These are phyloP conservation scores for Naganishia sp. DNA, from an alignment of 1,284 basidiomycete genomes.

Conservation along the genomic window DNA sequence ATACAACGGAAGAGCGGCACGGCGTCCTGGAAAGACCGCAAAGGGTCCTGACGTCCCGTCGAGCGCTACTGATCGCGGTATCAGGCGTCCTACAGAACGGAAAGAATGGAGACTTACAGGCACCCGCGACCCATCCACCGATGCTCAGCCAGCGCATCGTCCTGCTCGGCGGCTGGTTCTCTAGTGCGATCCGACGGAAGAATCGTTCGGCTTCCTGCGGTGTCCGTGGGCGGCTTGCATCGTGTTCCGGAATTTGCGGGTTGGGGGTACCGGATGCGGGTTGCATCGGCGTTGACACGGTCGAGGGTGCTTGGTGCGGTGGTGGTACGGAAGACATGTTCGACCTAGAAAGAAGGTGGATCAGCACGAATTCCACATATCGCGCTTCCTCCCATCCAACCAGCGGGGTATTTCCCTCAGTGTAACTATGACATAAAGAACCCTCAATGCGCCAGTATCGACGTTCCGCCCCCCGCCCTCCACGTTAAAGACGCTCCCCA, in stretches of 20 bases:
- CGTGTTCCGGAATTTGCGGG: conserved; percentile 1
- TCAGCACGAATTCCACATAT: conserved; percentile 6
- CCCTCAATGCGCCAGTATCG: conserved; percentile 34
- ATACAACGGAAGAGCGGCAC: conserved; percentile 18
- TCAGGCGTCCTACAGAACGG: conserved; percentile 7
- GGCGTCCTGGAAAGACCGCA: neutral
- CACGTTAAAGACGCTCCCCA: conserved; percentile 20
- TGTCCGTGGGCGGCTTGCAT: conserved; percentile 34
- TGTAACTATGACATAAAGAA: conserved; percentile 36
- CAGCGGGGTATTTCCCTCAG: conserved; percentile 29
- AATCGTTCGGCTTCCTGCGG: conserved; percentile 41
- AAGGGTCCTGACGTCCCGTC: conserved; percentile 1
- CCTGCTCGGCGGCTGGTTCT: conserved; percentile 38
- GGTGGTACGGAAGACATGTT: conserved; percentile 8
- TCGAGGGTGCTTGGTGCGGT: neutral
- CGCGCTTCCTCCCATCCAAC: neutral
- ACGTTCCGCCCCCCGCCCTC: conserved; percentile 30
- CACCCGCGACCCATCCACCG: conserved; percentile 44
- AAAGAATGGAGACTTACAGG: conserved; percentile 37
- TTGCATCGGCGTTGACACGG: neutral
- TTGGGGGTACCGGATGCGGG: neutral
- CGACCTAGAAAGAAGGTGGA: neutral
- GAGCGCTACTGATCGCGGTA: conserved; percentile 11
- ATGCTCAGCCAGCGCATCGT: conserved; percentile 38
- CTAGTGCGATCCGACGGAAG: conserved; percentile 39